Evolutionary conservation across 2,329 filamentous ascomycete species (phyloP), one percentile per base, ranked within the genome.

Genomic region (Hypoxylon rubiginosum): DNA sequence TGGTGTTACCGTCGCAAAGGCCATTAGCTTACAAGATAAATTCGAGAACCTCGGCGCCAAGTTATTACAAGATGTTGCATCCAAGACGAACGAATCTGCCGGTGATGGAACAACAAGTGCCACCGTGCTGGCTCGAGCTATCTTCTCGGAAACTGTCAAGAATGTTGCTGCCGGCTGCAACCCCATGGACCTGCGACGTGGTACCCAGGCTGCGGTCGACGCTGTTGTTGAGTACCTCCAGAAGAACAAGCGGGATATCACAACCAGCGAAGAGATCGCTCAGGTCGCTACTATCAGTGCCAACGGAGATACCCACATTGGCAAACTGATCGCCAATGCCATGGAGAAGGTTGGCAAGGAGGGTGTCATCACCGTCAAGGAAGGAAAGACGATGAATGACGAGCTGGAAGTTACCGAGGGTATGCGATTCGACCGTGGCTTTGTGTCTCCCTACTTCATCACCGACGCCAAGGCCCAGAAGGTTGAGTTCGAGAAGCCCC

Each of bases 271-370:
- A 77, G 96, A 99, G 87, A 93, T 99, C 77, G 94, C 95, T 56
- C 96, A 99, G 86, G 96, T 99, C 68, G 96, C 96, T 72, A 98
- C 96, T 76, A 99, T 99, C 84, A 95, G 91, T 75, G 96, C 96
- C 81, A 99, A 99, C 84, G 96, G 96, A 74, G 96, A 99, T 80
- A 90, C 89, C 64, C 94, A 97, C 84, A 93, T 99, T 77, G 96
- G 96, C 76, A 91, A 93, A 84, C 89, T 99, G 79, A 96, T 99
- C 81, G 94, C 96, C 79, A 97, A 90, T 79, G 96, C 96, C 75
- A 99, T 99, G 96, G 96, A 99, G 89, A 97, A 97, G 89, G 96
- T 99, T 71, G 96, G 96, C 83, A 99, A 99, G 89, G 96, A 99
- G 86, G 96, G 96, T 87, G 96, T 99, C 78, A 99, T 99, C 82